Conservation (phyloP, 2,329 filamentous ascomycete species). For the Neofusicoccum parvum region DNA sequence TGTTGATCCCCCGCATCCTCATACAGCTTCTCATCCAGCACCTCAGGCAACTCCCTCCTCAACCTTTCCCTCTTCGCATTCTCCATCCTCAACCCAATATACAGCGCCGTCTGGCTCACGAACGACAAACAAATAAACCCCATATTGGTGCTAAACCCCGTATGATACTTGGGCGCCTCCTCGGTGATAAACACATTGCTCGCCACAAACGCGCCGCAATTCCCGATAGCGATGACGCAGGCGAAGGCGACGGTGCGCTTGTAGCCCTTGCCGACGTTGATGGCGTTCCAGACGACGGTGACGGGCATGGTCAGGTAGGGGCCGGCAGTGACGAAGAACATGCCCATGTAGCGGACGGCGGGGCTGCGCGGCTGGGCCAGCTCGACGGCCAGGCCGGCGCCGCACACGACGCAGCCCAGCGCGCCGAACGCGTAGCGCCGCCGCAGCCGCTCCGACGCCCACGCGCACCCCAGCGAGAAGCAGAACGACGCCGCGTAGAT, state of each 20-base stretch:
- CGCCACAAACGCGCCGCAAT: constrained; percentile 19
- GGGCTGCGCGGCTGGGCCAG: constrained; percentile 1
- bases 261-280: constrained; percentile 19
- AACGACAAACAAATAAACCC: constrained; percentile 25
- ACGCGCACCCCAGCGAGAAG: constrained; percentile 46
- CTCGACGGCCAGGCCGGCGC: constrained; percentile 42
- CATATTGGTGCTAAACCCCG: constrained; percentile 26
- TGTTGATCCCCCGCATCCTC: constrained; percentile 15
- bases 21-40: constrained; percentile 13
- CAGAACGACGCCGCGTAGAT: constrained; percentile 43
- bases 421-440: constrained; percentile 60
- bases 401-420: constrained; percentile 51
- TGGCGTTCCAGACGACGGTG: constrained; percentile 18
- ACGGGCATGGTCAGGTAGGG: constrained; percentile 18
- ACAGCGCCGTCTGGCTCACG: constrained; percentile 25
- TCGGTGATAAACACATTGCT: constrained; percentile 21
- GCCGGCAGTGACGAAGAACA: constrained; percentile 17
- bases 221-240: constrained; percentile 22
- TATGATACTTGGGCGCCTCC: constrained; percentile 14
- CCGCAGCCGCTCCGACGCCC: constrained; percentile 53
- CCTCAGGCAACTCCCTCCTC: constrained; percentile 4
- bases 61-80: constrained; percentile 18
- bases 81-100: constrained; percentile 18
- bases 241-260: constrained; percentile 16
- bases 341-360: constrained; percentile 17